These are phyloP conservation scores for Alloteropsis semialata DNA, from an alignment of 176 grass and related monocot genomes.

Conservation along the genomic window DNA sequence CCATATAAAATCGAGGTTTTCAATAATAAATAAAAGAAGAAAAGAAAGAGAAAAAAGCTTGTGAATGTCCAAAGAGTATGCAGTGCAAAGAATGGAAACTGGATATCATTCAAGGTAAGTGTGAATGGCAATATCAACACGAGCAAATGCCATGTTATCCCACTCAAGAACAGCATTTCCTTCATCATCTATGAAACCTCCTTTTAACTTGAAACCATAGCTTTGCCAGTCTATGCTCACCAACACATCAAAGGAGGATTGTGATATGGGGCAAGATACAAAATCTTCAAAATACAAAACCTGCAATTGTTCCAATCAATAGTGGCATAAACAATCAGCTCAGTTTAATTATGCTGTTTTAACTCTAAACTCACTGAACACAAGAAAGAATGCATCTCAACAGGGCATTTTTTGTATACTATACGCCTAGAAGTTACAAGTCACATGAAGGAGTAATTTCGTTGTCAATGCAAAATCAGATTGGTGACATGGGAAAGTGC, in stretches of 20 bases:
- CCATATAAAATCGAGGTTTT: neutral
- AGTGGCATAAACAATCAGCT: neutral
- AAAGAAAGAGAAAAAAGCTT: neutral
- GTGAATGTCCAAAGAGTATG: neutral
- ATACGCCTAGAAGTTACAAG: neutral
- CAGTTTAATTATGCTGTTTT: neutral
- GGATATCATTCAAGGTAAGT: constrained; percentile 60
- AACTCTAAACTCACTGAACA: neutral
- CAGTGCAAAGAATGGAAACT: constrained; percentile 11
- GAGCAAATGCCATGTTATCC: constrained; percentile 59
- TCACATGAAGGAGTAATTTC: neutral
- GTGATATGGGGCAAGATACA: constrained; percentile 43
- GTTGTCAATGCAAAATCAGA: constrained; percentile 2
- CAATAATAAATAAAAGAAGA: neutral
- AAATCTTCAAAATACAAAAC: constrained; percentile 67
- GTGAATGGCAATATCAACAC: constrained; percentile 66
- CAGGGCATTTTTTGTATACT: neutral
- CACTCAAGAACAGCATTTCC: constrained; percentile 63
- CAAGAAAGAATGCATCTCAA: neutral
- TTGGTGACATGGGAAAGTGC: neutral
- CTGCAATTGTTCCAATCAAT: constrained; percentile 32
- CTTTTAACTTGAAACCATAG: constrained; percentile 64
- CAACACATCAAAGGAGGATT: constrained; percentile 52
- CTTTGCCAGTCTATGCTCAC: constrained; percentile 59
- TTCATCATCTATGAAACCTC: constrained; percentile 44